Percentiles rank a stretch among this genome's conserved stretches.
Conservation (phyloP, 2,329 filamentous ascomycete genomes). For the Teratosphaeria viscida region DNA sequence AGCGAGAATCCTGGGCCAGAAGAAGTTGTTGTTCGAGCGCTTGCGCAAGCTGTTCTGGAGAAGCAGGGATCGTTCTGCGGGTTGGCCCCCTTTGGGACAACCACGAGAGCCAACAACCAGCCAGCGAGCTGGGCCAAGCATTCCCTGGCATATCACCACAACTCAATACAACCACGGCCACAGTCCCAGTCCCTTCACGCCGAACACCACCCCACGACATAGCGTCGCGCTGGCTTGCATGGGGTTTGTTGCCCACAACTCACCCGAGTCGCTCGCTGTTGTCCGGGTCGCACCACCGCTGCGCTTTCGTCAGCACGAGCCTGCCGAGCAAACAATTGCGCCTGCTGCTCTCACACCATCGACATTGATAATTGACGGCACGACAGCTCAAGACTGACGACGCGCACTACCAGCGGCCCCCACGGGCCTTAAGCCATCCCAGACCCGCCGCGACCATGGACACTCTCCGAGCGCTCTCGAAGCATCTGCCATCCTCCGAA, state of each 20-base stretch:
- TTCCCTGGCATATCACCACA: neutral
- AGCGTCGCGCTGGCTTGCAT: neutral
- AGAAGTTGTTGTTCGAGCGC: neutral
- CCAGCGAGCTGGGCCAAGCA: neutral
- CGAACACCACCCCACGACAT: neutral
- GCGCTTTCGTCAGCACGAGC: neutral
- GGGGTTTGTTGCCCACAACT: neutral
- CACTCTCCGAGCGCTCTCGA: constrained; percentile 32
- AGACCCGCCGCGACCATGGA: constrained; percentile 27
- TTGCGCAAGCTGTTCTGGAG: neutral
- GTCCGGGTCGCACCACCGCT: neutral
- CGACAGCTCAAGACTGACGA: constrained; percentile 3
- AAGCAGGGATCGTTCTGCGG: neutral
- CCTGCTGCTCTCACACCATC: neutral
- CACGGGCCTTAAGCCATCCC: constrained; percentile 10
- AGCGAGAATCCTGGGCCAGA: neutral
- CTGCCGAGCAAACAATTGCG: neutral
- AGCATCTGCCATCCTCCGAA: constrained; percentile 36
- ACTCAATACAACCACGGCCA: neutral
- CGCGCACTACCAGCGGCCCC: neutral
- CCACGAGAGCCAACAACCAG: neutral
- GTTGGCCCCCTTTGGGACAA: neutral
- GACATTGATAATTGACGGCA: neutral
- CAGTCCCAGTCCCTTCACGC: neutral
- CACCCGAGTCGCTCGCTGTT: constrained; percentile 6